Conservation (phyloP, 1,284 basidiomycete genomes). For the Takashimella tepidaria region DNA sequence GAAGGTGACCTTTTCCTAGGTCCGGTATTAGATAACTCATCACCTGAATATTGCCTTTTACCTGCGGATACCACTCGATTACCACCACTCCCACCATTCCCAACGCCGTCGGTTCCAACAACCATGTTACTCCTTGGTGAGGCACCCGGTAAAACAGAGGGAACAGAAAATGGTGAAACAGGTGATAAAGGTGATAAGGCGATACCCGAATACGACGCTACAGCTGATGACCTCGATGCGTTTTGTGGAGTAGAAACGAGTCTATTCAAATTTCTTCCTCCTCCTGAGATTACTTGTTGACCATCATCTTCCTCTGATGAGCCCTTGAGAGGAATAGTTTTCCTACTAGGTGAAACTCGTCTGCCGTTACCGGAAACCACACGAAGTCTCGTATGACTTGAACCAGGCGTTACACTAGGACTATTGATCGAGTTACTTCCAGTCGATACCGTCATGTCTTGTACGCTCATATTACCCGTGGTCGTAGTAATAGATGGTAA, state of each 20-base stretch:
- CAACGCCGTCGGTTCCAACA: not conserved
- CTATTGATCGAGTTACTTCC: too few species aligned
- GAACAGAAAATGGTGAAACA: not conserved
- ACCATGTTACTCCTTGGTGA: not conserved
- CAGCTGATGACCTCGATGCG: not conserved
- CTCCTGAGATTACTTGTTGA: not conserved
- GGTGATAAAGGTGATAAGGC: not conserved
- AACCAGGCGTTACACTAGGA: too few species aligned
- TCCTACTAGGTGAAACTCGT: conserved; percentile 29
- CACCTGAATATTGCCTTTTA: not conserved
- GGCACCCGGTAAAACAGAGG: not conserved
- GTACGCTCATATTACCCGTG: too few species aligned
- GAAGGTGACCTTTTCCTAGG: not conserved
- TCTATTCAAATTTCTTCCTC: too few species aligned
- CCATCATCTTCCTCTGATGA: not conserved
- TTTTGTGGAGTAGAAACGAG: not conserved
- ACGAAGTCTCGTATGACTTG: conserved; percentile 29
- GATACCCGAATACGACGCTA: not conserved
- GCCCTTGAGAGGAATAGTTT: conserved; percentile 30
- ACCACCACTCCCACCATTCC: not conserved
- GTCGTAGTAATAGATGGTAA: too few species aligned
- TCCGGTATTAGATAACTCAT: not conserved
- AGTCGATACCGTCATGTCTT: too few species aligned
- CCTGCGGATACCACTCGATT: not conserved
- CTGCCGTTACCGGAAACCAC: conserved; percentile 34